phyloP scores from a whole-genome alignment of 2,329 filamentous ascomycete species.

The Kalmusia sp. region DNA sequence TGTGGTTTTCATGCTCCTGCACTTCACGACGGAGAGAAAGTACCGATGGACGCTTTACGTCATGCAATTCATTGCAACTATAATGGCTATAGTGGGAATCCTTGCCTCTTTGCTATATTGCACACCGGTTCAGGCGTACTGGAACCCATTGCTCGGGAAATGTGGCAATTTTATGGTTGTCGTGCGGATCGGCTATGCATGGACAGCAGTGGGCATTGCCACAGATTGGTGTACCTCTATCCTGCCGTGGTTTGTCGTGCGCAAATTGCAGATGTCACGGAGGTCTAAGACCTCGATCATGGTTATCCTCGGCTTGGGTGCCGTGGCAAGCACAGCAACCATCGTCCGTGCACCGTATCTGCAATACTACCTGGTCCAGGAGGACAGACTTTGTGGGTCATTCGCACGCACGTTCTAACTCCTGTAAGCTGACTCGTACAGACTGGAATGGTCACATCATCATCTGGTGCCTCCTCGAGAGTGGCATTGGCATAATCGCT shows the following conservation, averaged over 20 bases:
- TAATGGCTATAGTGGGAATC: neutral
- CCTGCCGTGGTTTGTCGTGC: conserved; percentile 1
- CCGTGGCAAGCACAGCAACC: neutral
- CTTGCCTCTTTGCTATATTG: neutral
- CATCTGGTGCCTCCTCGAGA: neutral
- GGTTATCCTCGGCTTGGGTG: neutral
- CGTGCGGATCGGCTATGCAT: neutral
- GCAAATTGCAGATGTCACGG: neutral
- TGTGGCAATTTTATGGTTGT: conserved; percentile 2
- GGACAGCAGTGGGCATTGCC: neutral
- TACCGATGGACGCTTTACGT: conserved; percentile 3
- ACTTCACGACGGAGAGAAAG: neutral
- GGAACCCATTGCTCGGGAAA: neutral
- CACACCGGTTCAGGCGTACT: neutral
- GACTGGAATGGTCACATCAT: conserved; percentile 4
- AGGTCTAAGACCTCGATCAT: neutral
- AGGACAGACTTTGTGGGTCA: neutral
- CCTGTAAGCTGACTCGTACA: neutral
- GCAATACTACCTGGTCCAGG: neutral
- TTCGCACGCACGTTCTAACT: neutral
- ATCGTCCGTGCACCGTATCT: neutral
- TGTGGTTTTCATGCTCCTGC: neutral
- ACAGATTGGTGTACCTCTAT: neutral
- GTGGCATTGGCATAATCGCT: conserved; percentile 1
- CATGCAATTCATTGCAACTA: neutral